A percentile compares a stretch with the other conserved stretches of the same genome.
Evolutionary conservation across 257 asterid species (phyloP).

Genomic region (Salvia hispanica): DNA sequence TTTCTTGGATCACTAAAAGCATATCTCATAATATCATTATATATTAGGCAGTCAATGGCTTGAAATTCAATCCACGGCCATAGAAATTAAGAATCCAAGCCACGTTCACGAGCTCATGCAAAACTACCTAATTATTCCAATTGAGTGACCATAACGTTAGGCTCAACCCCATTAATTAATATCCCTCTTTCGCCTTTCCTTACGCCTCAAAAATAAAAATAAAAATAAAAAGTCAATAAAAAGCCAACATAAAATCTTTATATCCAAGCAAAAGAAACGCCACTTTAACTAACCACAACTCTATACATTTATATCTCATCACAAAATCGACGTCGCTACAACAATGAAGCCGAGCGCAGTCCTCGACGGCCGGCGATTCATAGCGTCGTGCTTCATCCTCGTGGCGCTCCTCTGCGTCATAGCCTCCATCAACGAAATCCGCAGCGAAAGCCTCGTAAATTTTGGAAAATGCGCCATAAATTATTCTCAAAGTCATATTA

Average conservation of each 20-base stretch:
- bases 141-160: constrained; percentile 47
- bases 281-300: constrained; percentile 27
- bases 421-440: constrained; percentile 70
- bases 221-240: constrained; percentile 34
- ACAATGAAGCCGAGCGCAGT: constrained; percentile 48
- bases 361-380: constrained; percentile 48
- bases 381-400: constrained; percentile 57
- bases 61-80: constrained; percentile 32
- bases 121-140: constrained; percentile 37
- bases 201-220: constrained; percentile 45
- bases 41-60: constrained; percentile 38
- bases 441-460: constrained; percentile 48
- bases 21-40: not conserved
- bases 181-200: constrained; percentile 36
- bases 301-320: constrained; percentile 28
- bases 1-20: constrained; percentile 34
- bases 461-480: constrained; percentile 53
- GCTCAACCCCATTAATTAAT: constrained; percentile 34
- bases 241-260: constrained; percentile 56
- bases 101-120: constrained; percentile 47
- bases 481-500: not conserved
- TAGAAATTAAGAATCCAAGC: constrained; percentile 18
- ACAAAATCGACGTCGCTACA: constrained; percentile 24
- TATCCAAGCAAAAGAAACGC: constrained; percentile 38
- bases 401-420: constrained; percentile 62